phyloP scores from a whole-genome alignment of 2,329 filamentous ascomycete species.

The Fusarium sp. region DNA sequence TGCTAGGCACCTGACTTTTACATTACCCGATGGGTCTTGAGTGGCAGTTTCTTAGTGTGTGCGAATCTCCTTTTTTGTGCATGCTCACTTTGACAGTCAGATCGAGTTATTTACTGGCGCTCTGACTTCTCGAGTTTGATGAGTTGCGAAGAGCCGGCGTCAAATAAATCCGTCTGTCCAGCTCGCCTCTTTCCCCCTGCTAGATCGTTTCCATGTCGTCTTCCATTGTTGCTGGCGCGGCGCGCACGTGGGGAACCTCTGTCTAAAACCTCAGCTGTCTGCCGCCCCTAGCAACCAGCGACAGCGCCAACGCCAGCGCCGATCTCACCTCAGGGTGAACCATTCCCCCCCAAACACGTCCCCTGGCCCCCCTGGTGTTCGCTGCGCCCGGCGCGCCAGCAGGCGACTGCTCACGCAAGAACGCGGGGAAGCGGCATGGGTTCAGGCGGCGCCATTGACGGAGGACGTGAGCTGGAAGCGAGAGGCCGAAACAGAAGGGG shows the following conservation, averaged over 20 bases:
- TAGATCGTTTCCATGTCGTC: slow-evolving; percentile 14
- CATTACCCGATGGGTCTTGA: slow-evolving; percentile 38
- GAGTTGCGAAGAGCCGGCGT: slow-evolving; percentile 1
- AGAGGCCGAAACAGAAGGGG: slow-evolving; percentile 19
- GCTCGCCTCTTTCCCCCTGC: slow-evolving; percentile 20
- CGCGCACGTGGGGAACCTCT: slow-evolving; percentile 32
- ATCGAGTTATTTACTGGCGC: slow-evolving; percentile 14
- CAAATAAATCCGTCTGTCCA: neutral
- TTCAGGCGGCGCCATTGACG: slow-evolving; percentile 35
- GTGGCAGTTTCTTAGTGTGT: slow-evolving; percentile 25
- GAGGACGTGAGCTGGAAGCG: slow-evolving; percentile 32
- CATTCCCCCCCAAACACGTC: slow-evolving; percentile 29
- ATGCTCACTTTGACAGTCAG: slow-evolving; percentile 14
- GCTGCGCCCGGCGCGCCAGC: slow-evolving; percentile 36
- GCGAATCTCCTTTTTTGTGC: slow-evolving; percentile 33
- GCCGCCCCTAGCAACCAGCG: slow-evolving; percentile 43
- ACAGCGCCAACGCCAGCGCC: slow-evolving; percentile 39
- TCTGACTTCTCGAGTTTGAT: slow-evolving; percentile 1
- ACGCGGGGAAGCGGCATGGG: slow-evolving; percentile 45
- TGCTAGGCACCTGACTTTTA: slow-evolving; percentile 40
- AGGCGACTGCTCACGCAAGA: slow-evolving; percentile 34
- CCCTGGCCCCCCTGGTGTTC: slow-evolving; percentile 27
- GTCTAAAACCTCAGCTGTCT: slow-evolving; percentile 28
- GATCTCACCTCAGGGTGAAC: slow-evolving; percentile 39
- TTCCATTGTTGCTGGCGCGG: slow-evolving; percentile 28